Evolutionary conservation across 768 basidiomycete genomes (phyloP).

Genomic region (Boletellus ananiceps): DNA sequence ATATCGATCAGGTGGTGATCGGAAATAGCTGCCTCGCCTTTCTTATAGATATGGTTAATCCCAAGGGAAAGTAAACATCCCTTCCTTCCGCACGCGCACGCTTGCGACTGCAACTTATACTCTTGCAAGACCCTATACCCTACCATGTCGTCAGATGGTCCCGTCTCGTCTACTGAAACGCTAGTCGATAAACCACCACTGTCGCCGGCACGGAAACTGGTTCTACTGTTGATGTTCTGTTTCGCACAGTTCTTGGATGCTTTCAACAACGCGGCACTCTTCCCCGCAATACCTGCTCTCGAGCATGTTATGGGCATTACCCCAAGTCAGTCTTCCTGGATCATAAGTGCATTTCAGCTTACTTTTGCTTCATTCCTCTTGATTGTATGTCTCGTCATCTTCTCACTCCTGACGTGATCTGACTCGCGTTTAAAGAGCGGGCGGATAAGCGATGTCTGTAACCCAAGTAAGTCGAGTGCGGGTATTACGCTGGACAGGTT

Average conservation of each 20-base stretch:
- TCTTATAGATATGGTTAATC: background rate
- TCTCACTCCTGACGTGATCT: constrained; percentile 2
- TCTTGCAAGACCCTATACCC: background rate
- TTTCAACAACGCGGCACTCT: constrained; percentile 39
- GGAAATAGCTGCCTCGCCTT: background rate
- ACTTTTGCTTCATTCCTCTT: constrained; percentile 42
- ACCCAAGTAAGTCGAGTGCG: constrained; percentile 27
- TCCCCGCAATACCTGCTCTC: constrained; percentile 37
- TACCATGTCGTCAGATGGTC: constrained; percentile 5
- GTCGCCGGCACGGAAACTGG: constrained; percentile 23
- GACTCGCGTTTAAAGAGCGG: constrained; percentile 19
- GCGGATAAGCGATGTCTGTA: constrained; percentile 23
- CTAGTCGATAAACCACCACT: constrained; percentile 7
- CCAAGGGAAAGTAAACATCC: background rate
- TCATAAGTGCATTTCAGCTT: constrained; percentile 41
- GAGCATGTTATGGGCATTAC: constrained; percentile 10
- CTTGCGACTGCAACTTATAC: background rate
- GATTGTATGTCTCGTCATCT: constrained; percentile 11
- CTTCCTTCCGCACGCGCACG: background rate
- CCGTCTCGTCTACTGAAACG: background rate
- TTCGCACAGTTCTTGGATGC: constrained; percentile 42
- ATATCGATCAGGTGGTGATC: background rate
- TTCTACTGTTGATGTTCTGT: constrained; percentile 37
- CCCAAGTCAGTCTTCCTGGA: constrained; percentile 29
- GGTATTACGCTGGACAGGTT: constrained; percentile 21